A percentile compares a stretch with the other conserved stretches of the same genome.
These are phyloP conservation scores for Cyberlindnera meyerae DNA, from an alignment of 805 yeast species.

Conservation along the genomic window DNA sequence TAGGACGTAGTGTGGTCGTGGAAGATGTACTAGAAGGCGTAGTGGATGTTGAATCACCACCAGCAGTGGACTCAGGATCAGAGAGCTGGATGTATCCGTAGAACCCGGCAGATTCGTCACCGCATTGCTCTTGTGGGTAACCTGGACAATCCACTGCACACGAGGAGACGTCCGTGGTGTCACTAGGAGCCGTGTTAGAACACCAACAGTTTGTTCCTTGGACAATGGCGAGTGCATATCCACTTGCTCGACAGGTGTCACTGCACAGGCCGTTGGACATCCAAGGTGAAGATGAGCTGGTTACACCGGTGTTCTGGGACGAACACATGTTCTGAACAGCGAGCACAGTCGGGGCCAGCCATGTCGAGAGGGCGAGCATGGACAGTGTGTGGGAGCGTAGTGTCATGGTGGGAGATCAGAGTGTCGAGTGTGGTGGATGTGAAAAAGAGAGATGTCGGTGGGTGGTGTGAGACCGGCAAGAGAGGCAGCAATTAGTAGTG, in stretches of 20 bases:
- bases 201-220: constrained; percentile 58
- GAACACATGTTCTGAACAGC: constrained; percentile 29
- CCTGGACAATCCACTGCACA: constrained; percentile 42
- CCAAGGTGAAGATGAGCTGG: constrained; percentile 16
- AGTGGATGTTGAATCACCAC: not conserved
- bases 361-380: constrained; percentile 1
- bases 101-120: constrained; percentile 36
- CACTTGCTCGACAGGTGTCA: constrained; percentile 34
- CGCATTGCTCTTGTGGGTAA: constrained; percentile 39
- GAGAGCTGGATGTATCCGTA: constrained; percentile 45
- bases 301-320: constrained; percentile 35
- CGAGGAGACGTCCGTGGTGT: constrained; percentile 29
- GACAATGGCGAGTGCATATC: constrained; percentile 49
- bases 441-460: no score
- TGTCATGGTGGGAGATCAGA: constrained; percentile 2
- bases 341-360: not conserved
- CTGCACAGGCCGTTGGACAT: constrained; percentile 51
- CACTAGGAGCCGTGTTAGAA: constrained; percentile 45
- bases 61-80: not conserved
- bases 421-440: no score
- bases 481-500: no score
- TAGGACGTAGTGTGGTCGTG: no score
- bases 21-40: constrained; percentile 1
- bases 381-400: constrained; percentile 17
- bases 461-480: no score